Conservation (phyloP, 192 early-diverging fungal species). For the Diversispora eburnea region DNA sequence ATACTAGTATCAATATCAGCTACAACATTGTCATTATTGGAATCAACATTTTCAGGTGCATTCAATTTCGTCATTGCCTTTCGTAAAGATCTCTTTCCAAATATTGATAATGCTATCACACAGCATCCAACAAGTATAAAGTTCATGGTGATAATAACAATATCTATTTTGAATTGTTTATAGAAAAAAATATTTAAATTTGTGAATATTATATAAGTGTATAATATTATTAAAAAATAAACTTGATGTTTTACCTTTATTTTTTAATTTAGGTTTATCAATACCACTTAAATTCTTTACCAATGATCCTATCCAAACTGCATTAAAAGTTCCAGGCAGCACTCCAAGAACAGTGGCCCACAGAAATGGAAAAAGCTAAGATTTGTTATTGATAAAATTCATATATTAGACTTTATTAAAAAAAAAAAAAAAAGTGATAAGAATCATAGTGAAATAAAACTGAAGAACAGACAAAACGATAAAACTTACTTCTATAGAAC, state of each 20-base stretch:
- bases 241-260: constrained; percentile 17
- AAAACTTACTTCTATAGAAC: constrained; percentile 33
- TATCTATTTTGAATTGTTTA: constrained; percentile 20
- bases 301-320: constrained; percentile 45
- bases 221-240: neutral
- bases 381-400: neutral
- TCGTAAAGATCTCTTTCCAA: constrained; percentile 42
- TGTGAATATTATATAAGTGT: neutral
- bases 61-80: constrained; percentile 40
- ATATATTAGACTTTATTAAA: neutral
- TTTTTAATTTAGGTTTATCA: constrained; percentile 41
- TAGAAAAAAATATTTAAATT: neutral
- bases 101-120: constrained; percentile 39
- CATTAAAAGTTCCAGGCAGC: constrained; percentile 43
- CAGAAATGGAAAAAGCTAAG: constrained; percentile 33
- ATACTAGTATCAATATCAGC: too few relatives aligned
- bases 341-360: constrained; percentile 46
- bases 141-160: constrained; percentile 44
- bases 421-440: too few relatives aligned
- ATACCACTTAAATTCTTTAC: constrained; percentile 42
- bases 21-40: too few relatives aligned
- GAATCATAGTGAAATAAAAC: neutral
- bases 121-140: constrained; percentile 38
- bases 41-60: constrained; percentile 1
- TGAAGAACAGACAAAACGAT: too few relatives aligned